phyloP scores from a whole-genome alignment of 164 flowering plant species.

The Chimonanthus praecox region DNA sequence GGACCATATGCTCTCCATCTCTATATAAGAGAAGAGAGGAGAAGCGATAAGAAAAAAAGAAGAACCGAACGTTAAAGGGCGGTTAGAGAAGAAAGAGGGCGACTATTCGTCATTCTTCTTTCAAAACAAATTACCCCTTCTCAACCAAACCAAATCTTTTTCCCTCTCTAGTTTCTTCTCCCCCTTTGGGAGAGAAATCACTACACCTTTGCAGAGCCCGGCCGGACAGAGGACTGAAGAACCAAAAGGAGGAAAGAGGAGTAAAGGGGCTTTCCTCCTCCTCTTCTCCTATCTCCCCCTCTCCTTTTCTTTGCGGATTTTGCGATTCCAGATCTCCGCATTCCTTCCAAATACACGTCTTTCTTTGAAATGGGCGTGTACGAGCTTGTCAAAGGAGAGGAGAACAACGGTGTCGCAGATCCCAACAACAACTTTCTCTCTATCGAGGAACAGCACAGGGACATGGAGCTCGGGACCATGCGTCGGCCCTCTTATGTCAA shows the following conservation, averaged over 20 bases:
- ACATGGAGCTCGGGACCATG: slow-evolving; percentile 14
- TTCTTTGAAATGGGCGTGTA: slow-evolving; percentile 20
- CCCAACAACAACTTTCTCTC: slow-evolving; percentile 1
- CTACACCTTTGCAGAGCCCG: slow-evolving; percentile 1
- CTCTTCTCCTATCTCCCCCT: background rate
- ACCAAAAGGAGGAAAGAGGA: background rate
- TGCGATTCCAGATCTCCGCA: background rate
- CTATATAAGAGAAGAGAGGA: background rate
- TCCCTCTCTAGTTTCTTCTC: slow-evolving; percentile 10
- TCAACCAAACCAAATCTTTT: too few relatives aligned
- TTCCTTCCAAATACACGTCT: background rate
- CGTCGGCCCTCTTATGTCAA: background rate
- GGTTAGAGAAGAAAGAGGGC: background rate
- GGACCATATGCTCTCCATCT: background rate
- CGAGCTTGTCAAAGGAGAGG: slow-evolving; percentile 26
- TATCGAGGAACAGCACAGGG: slow-evolving; percentile 10
- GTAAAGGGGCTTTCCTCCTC: background rate
- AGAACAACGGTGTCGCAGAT: slow-evolving; percentile 12
- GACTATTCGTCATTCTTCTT: slow-evolving; percentile 2
- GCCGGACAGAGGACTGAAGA: background rate
- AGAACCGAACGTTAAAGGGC: background rate
- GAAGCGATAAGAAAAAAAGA: background rate
- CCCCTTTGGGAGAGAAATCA: background rate
- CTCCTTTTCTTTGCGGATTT: background rate
- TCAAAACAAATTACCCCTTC: background rate